phyloP scores from a whole-genome alignment of 352 stramenopile genomes.

The Globisporangium heterothallicum region DNA sequence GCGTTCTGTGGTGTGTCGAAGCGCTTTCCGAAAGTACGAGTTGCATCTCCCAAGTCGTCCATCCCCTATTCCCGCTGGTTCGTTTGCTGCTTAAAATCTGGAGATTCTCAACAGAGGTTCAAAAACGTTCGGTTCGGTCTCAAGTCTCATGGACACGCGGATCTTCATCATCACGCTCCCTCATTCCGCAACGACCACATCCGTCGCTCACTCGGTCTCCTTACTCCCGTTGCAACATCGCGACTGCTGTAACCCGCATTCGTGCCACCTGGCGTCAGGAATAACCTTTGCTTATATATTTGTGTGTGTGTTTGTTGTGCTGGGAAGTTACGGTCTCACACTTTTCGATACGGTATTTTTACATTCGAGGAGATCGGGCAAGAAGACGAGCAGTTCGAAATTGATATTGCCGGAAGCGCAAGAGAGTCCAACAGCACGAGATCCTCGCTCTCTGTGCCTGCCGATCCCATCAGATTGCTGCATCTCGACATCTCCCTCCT shows the following conservation, averaged over 20 bases:
- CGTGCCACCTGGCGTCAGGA: not conserved
- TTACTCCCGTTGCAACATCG: not conserved
- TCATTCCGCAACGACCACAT: not conserved
- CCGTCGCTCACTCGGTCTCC: not conserved
- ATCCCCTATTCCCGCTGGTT: slow-evolving; percentile 4
- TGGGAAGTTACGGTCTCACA: slow-evolving; percentile 4
- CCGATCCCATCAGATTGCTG: not conserved
- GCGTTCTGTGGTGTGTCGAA: not conserved
- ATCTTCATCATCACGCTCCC: too few species aligned
- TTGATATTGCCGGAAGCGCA: not conserved
- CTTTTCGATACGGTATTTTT: not conserved
- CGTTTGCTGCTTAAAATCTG: not conserved
- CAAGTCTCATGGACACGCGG: slow-evolving; percentile 9
- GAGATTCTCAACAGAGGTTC: not conserved
- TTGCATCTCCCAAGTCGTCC: not conserved
- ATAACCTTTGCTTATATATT: too few species aligned
- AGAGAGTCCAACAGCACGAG: not conserved
- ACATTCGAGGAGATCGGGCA: not conserved
- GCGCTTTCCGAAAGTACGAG: slow-evolving; percentile 1
- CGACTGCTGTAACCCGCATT: not conserved
- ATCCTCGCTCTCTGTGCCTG: not conserved
- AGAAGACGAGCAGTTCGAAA: not conserved
- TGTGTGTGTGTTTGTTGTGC: too few species aligned
- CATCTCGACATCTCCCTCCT: not conserved
- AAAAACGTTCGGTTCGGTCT: slow-evolving; percentile 10